Base-by-base conservation (phyloP, 352 stramenopile species). In the Pythium aristosporum region DNA sequence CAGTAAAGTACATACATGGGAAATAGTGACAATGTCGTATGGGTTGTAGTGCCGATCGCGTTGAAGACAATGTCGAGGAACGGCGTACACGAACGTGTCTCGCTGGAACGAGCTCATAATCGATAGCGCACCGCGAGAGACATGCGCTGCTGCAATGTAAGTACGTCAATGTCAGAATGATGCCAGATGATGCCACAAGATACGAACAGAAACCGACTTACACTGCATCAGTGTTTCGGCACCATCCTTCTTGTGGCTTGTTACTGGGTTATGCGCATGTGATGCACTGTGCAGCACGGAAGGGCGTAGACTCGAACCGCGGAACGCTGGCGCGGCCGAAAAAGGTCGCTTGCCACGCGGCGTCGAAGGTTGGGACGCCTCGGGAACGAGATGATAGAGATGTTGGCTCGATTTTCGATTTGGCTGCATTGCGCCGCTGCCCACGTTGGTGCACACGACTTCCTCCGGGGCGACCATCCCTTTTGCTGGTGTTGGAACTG, bases 31-130 rank as follows among this genome's bases (percentile, higher is more conserved):
- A 39, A 92, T 80, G 25, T 89, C 72, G 66, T 91, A 92, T 2
- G 84, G 84, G 28, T 92, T 79, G 57, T 90, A 90, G 12, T 62
- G 69, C 1, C 74, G 55, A 7, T 64, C 67, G 3, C 46, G 51
- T n/a, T 88, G 68, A 8, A 92, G 58, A 25, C 72, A 84, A 37
- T 90, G 80, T 2, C 72, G 55, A 13, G 84, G 84, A 2, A 91
- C 77, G 3, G 80, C 81, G 32, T 92, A 92, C 1, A 81, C 67
- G 57, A 92, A 92, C 1, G 80, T 86, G 28, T 87, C 74, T 12
- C 59, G 59, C n/a, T 76, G 67, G 44, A 57, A 68, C 0, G 66
- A 57, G 1, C 53, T 13, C 43, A 65, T 66, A 12, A 73, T 57
- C 1, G 57, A 46, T 2, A 46, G 48, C 2, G 51, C 43, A 28